Evolutionary conservation across 148 eudicot species (phyloP), one percentile per base, ranked within the genome.

Genomic region (Polygonum aviculare): DNA sequence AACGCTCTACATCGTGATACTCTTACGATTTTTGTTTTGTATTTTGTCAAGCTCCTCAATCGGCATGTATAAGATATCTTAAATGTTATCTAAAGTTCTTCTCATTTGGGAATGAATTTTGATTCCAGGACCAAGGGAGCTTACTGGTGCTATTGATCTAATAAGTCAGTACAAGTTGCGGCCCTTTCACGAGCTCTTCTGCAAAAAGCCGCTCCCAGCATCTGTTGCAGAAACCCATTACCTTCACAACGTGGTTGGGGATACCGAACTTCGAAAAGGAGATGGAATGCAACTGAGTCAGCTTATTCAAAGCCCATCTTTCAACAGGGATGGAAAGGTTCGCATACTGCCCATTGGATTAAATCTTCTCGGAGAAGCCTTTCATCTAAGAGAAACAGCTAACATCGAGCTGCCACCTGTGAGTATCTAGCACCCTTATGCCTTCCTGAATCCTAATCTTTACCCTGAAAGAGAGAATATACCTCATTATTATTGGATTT

Each of bases 61-160:
- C 35, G 11, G 15, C 14, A 22, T 69, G 44, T 19, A 5, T 16
- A 0, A 38, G 26, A 36, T 35, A n/a, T 14, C 39, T 2, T 2
- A 69, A 41, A 7, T 69, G 12, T 15, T 21, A 16, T 38, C 26
- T 69, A 38, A 69, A 41, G 16, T 3, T 35, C 16, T 12, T 51
- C 16, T 31, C 18, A 44, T 40, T 9, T 62, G 22, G 49, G 26
- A 2, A 44, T n/a, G 33, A 9, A 36, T 35, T 12, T 19, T 76
- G 73, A 38, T 69, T 55, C 22, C 78, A 88, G 92, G 92, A 69
- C 86, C 87, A 69, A 81, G 78, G 85, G 92, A 85, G 82, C 87
- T 88, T 80, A 79, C 82, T 11, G 92, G 92, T 75, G 77, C 88
- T 36, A 75, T 80, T 76, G 90, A 88, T 83, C 92, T 88, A 62